Base-by-base conservation (phyloP, 768 basidiomycete genomes). In the Collybiopsis luxurians region DNA sequence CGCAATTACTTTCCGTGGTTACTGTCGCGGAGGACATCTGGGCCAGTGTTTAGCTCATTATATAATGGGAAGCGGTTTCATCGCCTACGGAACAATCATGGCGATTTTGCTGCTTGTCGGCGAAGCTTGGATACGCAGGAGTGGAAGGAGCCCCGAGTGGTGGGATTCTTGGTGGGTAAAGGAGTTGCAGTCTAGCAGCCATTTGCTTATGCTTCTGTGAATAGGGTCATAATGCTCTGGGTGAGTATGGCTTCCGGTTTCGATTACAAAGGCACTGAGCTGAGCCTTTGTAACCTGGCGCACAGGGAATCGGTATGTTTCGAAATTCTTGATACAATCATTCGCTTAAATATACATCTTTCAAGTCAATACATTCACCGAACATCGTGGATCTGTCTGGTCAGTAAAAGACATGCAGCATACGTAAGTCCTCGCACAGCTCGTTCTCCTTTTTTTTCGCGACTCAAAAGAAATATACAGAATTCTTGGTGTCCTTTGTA, bases 331-430 rank as follows among this genome's bases (percentile, higher is more conserved):
- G 4, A 54, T 27, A 24, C 24, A 13, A 48, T 24, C 34, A 26
- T 24, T 44, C 4, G 13, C 27, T 59, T 57, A 31, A 30, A 15
- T 31, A 12, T n/a, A 4, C 2, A 31, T 63, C 61, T 69, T 56
- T 30, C 56, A 63, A 83, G 88, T 97, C 56, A 96, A 97, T 62
- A 95, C 94, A 0, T 95, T 96, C 67, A 95, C 94, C 0, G 91
- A 94, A 65, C 94, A 97, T 67, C 89, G 85, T 48, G 90, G 91
- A 7, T 79, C 78, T 19, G 68, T 64, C 0, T 96, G 95, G 95
- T 89, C 85, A 2, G 88, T 87, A 53, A 95, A 96, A 69, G 95
- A 96, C 69, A 90, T 95, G 90, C 93, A 95, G 64, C 94, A 96
- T 69, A 93, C 92, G 85, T 92, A 66, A 60, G 89, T 77, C 5